These are phyloP conservation scores for Candida piceae DNA, from an alignment of 805 yeast species.

Conservation along the genomic window DNA sequence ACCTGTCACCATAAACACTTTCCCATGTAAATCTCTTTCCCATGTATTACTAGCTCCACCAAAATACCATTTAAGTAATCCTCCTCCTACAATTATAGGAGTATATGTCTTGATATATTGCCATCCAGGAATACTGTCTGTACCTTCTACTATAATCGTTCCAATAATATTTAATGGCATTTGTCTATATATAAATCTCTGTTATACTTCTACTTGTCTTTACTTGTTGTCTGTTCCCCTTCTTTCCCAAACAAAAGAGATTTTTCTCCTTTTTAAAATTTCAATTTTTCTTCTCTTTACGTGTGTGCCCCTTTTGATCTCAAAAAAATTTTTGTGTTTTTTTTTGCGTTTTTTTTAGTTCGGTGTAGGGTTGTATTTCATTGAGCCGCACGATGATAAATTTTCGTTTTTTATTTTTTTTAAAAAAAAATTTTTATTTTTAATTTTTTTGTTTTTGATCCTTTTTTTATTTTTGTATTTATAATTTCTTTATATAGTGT, in stretches of 20 bases:
- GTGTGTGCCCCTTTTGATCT: background rate
- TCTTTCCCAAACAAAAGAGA: too few relatives aligned
- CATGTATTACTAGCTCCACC: conserved; percentile 81
- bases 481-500: too few relatives aligned
- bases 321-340: too few relatives aligned
- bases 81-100: conserved; percentile 46
- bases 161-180: conserved; percentile 88
- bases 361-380: too few relatives aligned
- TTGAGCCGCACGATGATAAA: background rate
- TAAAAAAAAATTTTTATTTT: too few relatives aligned
- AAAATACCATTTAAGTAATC: conserved; percentile 62
- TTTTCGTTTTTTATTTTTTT: background rate
- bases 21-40: conserved; percentile 91
- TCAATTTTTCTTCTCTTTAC: too few relatives aligned
- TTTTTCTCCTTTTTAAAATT: too few relatives aligned
- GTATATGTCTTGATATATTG: conserved; percentile 47
- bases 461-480: too few relatives aligned
- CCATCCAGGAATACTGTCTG: conserved; percentile 74
- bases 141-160: conserved; percentile 66
- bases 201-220: too few relatives aligned
- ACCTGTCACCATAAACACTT: conserved; percentile 81
- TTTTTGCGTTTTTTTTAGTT: background rate
- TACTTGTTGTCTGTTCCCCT: too few relatives aligned
- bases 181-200: too few relatives aligned
- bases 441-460: too few relatives aligned